Percentiles rank a stretch among this genome's conserved stretches.
Evolutionary conservation across 2,329 filamentous ascomycete genomes (phyloP).

Genomic region (Calonectria crousiana): DNA sequence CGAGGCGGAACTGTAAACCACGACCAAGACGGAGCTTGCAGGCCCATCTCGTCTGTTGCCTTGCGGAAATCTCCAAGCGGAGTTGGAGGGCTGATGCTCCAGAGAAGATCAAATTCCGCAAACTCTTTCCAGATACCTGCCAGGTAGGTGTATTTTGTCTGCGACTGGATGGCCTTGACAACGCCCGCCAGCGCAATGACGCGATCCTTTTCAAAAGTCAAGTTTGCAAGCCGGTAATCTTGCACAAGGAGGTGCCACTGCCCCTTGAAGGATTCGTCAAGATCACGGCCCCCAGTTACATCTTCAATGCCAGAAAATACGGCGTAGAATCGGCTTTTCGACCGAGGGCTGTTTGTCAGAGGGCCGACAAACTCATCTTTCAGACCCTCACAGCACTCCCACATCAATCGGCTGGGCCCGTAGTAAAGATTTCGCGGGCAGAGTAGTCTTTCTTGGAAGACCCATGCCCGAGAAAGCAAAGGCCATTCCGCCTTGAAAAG

Average conservation of each 20-base stretch:
- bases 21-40: slow-evolving; percentile 16
- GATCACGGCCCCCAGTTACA: not conserved
- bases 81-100: not conserved
- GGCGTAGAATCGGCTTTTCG: not conserved
- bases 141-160: slow-evolving; percentile 12
- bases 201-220: slow-evolving; percentile 15
- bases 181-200: slow-evolving; percentile 16
- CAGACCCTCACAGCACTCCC: not conserved
- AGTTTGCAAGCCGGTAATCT: slow-evolving; percentile 8
- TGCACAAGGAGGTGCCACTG: slow-evolving; percentile 15
- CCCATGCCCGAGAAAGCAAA: not conserved
- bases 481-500: slow-evolving; percentile 1
- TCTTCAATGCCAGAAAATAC: not conserved
- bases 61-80: not conserved
- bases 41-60: not conserved
- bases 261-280: slow-evolving; percentile 7
- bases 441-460: not conserved
- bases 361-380: not conserved
- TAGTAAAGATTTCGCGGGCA: slow-evolving; percentile 1
- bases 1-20: slow-evolving; percentile 21
- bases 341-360: not conserved
- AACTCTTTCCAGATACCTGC: slow-evolving; percentile 27
- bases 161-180: slow-evolving; percentile 3
- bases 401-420: not conserved
- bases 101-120: slow-evolving; percentile 20